These are phyloP conservation scores for Flaveria floridana DNA, from an alignment of 140 eudicot genomes.

Conservation along the genomic window DNA sequence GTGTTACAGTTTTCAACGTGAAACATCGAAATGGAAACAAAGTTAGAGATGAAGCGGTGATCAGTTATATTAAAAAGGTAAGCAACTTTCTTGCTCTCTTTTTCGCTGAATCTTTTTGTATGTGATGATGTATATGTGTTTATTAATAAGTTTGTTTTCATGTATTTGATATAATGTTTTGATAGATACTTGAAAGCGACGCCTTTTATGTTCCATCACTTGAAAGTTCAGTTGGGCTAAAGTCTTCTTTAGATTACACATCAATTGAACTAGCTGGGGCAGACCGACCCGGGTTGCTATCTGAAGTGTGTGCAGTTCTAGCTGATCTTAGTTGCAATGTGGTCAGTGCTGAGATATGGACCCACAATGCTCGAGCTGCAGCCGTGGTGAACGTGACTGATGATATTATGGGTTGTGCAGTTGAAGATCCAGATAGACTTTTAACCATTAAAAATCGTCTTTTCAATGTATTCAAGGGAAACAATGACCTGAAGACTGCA, in stretches of 20 bases:
- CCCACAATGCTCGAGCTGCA: slow-evolving; percentile 84
- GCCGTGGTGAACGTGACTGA: slow-evolving; percentile 80
- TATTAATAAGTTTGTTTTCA: background rate
- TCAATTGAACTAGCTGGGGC: slow-evolving; percentile 73
- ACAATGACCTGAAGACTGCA: slow-evolving; percentile 55
- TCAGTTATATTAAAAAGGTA: slow-evolving; percentile 60
- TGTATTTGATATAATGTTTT: background rate
- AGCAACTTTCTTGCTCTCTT: background rate
- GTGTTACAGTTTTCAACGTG: slow-evolving; percentile 60
- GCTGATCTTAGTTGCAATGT: slow-evolving; percentile 67
- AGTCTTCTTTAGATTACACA: slow-evolving; percentile 67
- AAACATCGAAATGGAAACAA: slow-evolving; percentile 61
- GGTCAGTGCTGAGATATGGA: slow-evolving; percentile 92
- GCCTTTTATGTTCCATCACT: slow-evolving; percentile 47
- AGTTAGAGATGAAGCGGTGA: slow-evolving; percentile 58
- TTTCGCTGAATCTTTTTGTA: background rate
- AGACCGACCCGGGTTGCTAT: slow-evolving; percentile 82
- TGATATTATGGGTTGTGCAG: slow-evolving; percentile 48
- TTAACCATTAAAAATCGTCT: slow-evolving; percentile 53
- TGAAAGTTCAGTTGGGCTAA: slow-evolving; percentile 60
- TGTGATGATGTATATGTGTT: background rate
- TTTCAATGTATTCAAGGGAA: slow-evolving; percentile 65
- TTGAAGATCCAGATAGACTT: slow-evolving; percentile 62
- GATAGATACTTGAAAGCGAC: slow-evolving; percentile 69
- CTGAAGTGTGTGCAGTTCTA: slow-evolving; percentile 84